These are phyloP conservation scores for Durotheca rogersii DNA, from an alignment of 495 filamentous ascomycete genomes.

Conservation along the genomic window DNA sequence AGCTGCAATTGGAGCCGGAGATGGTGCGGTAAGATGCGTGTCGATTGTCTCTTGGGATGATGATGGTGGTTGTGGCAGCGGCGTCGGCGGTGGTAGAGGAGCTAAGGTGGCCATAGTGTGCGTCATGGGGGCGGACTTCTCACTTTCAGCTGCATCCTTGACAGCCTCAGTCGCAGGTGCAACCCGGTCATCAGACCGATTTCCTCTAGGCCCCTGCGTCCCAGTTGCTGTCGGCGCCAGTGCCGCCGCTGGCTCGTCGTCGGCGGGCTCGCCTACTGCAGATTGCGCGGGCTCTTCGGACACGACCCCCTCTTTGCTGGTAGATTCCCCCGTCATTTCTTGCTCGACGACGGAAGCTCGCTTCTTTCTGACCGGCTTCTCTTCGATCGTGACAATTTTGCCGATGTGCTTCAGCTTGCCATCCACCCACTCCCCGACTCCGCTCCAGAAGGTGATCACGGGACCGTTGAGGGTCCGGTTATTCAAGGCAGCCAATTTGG, in stretches of 20 bases:
- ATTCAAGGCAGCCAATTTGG: conserved; percentile 79
- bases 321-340: conserved; percentile 18
- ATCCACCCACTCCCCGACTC: conserved; percentile 66
- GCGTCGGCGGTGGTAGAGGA: background rate
- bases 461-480: conserved; percentile 85
- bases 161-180: background rate
- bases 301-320: conserved; percentile 36
- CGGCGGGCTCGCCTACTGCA: conserved; percentile 26
- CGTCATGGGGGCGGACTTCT: background rate
- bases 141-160: conserved; percentile 2
- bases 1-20: no score
- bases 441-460: conserved; percentile 92
- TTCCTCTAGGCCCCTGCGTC: conserved; percentile 15
- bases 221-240: background rate
- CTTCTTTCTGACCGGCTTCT: conserved; percentile 51
- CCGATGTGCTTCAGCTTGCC: conserved; percentile 74
- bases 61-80: background rate
- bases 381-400: conserved; percentile 63
- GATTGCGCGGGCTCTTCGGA: conserved; percentile 20
- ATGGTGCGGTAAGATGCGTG: no score
- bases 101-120: background rate
- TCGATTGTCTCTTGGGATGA: no score
- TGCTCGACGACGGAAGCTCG: conserved; percentile 39
- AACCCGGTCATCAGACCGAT: conserved; percentile 11
- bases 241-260: background rate